phyloP scores from a whole-genome alignment of 2,329 filamentous ascomycete species.

The Cadophora sp. region DNA sequence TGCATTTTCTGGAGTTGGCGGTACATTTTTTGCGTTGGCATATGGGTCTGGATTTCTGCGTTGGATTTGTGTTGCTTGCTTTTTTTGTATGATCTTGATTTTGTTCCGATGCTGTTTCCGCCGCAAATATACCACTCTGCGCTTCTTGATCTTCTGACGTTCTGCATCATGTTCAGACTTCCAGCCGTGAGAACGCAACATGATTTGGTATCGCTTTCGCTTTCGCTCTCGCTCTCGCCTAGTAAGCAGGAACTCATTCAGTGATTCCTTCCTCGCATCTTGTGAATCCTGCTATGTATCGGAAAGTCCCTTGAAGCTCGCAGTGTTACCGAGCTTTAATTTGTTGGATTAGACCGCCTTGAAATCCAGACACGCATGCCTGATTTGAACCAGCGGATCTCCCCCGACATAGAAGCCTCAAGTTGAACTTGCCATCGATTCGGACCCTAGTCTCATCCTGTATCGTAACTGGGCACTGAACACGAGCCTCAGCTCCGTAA shows the following conservation, averaged over 20 bases:
- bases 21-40: background rate
- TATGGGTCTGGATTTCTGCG: background rate
- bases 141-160: background rate
- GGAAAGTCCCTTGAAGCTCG: no score
- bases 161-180: background rate
- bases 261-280: no score
- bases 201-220: no score
- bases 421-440: background rate
- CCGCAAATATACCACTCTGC: conserved; percentile 17
- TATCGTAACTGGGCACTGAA: background rate
- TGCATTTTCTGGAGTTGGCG: conserved; percentile 17
- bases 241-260: no score
- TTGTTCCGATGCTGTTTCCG: background rate
- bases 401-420: no score
- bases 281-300: no score
- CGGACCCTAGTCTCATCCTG: background rate
- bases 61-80: background rate
- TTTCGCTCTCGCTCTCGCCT: no score
- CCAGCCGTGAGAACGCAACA: no score
- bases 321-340: no score
- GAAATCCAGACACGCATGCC: no score
- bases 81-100: background rate
- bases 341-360: no score
- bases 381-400: no score
- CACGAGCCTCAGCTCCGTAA: background rate